These are phyloP conservation scores for Epichloe bromicola DNA, from an alignment of 2,329 filamentous ascomycete species.

Conservation along the genomic window DNA sequence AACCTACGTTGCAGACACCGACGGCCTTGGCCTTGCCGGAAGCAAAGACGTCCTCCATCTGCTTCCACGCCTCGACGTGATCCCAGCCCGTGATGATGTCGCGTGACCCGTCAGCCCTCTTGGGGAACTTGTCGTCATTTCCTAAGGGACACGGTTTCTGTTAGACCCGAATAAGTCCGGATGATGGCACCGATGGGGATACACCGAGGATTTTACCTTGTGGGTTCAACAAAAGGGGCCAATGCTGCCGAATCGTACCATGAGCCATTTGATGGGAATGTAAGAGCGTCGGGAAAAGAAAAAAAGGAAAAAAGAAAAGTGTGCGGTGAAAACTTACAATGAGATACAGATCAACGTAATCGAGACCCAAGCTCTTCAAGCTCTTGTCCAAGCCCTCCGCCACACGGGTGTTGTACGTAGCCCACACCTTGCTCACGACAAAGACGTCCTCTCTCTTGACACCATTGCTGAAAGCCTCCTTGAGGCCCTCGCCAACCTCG, in stretches of 20 bases:
- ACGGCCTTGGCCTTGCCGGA: slow-evolving; percentile 44
- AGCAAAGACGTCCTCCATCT: slow-evolving; percentile 53
- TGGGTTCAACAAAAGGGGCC: slow-evolving; percentile 71
- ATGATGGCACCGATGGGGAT: not conserved
- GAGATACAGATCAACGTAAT: slow-evolving; percentile 71
- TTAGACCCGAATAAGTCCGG: not conserved
- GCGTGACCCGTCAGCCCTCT: slow-evolving; percentile 56
- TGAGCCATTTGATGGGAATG: not conserved
- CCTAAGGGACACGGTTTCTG: slow-evolving; percentile 23
- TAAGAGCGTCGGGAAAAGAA: not conserved
- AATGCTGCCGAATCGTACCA: slow-evolving; percentile 43
- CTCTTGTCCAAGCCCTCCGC: slow-evolving; percentile 61
- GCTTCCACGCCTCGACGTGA: slow-evolving; percentile 66
- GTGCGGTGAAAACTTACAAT: slow-evolving; percentile 33
- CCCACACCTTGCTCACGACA: slow-evolving; percentile 78
- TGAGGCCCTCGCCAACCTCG: slow-evolving; percentile 67
- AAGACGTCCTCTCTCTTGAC: slow-evolving; percentile 70
- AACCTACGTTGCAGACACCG: slow-evolving; percentile 41
- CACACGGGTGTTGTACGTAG: slow-evolving; percentile 59
- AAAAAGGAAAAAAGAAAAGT: not conserved
- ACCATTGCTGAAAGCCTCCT: slow-evolving; percentile 56
- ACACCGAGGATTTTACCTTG: slow-evolving; percentile 36
- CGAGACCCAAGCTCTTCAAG: slow-evolving; percentile 58
- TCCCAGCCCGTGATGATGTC: slow-evolving; percentile 58
- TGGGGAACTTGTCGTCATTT: slow-evolving; percentile 64